phyloP scores from a whole-genome alignment of 2,329 filamentous ascomycete species.

The Microdochium paspali region DNA sequence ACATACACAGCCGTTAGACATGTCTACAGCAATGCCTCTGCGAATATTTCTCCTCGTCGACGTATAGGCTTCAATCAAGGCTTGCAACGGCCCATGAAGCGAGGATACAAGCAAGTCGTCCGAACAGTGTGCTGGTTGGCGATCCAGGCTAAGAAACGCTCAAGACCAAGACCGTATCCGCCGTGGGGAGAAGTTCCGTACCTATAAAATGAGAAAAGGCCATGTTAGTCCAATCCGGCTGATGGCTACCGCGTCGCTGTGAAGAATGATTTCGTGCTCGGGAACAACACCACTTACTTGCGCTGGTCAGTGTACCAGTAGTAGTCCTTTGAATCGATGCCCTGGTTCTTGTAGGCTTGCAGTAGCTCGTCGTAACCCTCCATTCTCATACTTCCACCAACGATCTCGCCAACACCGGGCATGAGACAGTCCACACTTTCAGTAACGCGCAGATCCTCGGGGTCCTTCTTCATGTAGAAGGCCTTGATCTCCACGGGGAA shows the following conservation, averaged over 20 bases:
- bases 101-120: constrained; percentile 65
- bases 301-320: constrained; percentile 99
- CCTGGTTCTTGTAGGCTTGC: constrained; percentile 77
- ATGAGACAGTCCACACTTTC: constrained; percentile 81
- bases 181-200: constrained; percentile 90
- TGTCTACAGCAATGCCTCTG: no score
- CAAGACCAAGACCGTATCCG: constrained; percentile 85
- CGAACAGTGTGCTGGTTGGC: constrained; percentile 55
- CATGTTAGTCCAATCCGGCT: no score
- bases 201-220: constrained; percentile 27
- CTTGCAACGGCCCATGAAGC: constrained; percentile 74
- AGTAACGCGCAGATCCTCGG: constrained; percentile 70
- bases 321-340: constrained; percentile 76
- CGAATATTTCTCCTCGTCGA: neutral
- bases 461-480: constrained; percentile 96
- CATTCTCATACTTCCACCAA: constrained; percentile 95
- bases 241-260: no score
- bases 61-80: constrained; percentile 37
- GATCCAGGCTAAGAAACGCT: constrained; percentile 64
- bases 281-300: constrained; percentile 52
- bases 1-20: no score
- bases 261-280: no score
- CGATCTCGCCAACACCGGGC: constrained; percentile 95
- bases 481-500: constrained; percentile 98
- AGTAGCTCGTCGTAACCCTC: constrained; percentile 83